phyloP scores from a whole-genome alignment of 257 asterid species.

The Euphrasia confusa region DNA sequence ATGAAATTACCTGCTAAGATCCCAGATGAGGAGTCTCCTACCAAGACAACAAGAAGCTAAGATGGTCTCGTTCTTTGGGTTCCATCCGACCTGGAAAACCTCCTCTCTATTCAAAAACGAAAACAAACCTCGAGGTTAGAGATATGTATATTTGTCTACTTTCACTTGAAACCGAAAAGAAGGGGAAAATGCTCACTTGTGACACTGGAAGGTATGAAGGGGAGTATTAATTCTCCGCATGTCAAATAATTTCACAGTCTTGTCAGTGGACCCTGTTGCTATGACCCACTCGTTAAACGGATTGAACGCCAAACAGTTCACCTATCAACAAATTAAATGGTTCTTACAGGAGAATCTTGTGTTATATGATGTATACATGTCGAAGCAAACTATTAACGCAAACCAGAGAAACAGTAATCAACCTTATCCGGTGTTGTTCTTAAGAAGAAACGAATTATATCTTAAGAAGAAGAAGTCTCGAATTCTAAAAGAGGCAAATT shows the following conservation, averaged over 20 bases:
- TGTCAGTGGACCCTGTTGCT: conserved; percentile 80
- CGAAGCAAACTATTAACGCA: conserved; percentile 5
- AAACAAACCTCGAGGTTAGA: conserved; percentile 3
- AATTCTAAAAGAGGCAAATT: conserved; percentile 1
- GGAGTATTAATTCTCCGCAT: conserved; percentile 57
- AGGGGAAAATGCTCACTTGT: conserved; percentile 46
- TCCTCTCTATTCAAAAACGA: conserved; percentile 51
- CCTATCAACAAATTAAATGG: conserved; percentile 33
- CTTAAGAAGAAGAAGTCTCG: not conserved
- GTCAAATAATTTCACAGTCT: conserved; percentile 72
- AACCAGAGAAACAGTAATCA: not conserved
- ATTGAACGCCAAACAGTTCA: conserved; percentile 77
- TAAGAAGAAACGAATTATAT: no score
- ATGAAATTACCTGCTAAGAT: conserved; percentile 65
- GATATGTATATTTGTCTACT: not conserved
- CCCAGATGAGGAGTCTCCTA: conserved; percentile 81
- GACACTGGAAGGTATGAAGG: conserved; percentile 63
- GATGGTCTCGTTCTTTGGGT: conserved; percentile 73
- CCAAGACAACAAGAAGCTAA: conserved; percentile 83
- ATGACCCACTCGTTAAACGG: conserved; percentile 81
- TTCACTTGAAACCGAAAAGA: not conserved
- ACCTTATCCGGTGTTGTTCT: no score
- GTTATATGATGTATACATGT: not conserved
- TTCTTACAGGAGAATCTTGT: not conserved
- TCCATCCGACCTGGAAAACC: conserved; percentile 89